Base-by-base conservation (phyloP, 257 asterid genomes). In the Handroanthus guayacan region DNA sequence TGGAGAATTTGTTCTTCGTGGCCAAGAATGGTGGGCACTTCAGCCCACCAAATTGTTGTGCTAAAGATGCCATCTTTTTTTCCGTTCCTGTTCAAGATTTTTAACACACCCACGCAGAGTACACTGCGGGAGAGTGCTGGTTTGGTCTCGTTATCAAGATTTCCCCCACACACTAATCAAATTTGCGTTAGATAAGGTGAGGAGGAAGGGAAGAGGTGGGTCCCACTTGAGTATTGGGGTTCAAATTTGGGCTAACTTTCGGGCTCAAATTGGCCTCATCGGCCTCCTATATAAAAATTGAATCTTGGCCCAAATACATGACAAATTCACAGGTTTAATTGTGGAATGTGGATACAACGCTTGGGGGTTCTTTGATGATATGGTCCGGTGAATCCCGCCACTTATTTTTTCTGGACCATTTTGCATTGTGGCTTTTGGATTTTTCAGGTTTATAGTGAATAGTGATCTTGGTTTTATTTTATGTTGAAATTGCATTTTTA, bases 1-100 rank as follows among this genome's bases (percentile, higher is more conserved):
- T 76, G 39, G 74, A 67, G 38, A 71, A 71, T 16, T 72, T 83
- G 62, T 36, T 70, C 67, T 67, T 75, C 8, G 66, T 75, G 6
- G 88, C 78, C 43, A 91, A 78, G 51, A 86, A n/a, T 50, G 91
- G 96, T 3, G 97, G 89, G 86, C 95, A 85, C 72, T 88, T 90
- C 70, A 91, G 72, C 67, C 97, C 97, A 50, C 86, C 88, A 16
- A 91, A 79, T 74, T 92, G 96, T 60, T 88, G 98, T 10, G 96
- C 82, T 76, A 95, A 73, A 72, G 92, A 83, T 12, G 97, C 90
- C 98, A 90, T 90, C 47, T 78, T 76, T 37, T 25, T 70, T 3
- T 14, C 14, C 17, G 65, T 20, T 6, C 69, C 39, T 68, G 43
- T 5, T 62, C 20, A 65, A 41, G n/a, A 65, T 47, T 45, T 67